Percentiles rank a stretch among this genome's conserved stretches.
Conservation (phyloP, 2,329 filamentous ascomycete species). For the Gaeumannomyces sp. region DNA sequence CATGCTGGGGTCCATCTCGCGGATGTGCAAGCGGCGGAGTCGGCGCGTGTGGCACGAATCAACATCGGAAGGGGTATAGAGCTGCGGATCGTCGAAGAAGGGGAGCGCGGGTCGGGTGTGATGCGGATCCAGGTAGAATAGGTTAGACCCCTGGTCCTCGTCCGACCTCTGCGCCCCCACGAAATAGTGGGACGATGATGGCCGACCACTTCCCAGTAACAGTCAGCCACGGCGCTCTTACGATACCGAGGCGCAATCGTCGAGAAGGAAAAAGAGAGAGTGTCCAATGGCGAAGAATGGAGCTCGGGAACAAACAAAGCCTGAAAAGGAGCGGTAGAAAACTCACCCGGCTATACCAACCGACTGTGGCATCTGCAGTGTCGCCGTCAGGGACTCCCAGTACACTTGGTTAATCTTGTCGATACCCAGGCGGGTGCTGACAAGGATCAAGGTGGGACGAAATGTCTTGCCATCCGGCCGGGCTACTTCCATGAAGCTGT, state of each 20-base stretch:
- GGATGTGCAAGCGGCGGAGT: constrained; percentile 73
- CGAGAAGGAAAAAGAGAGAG: background rate
- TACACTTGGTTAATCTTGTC: constrained; percentile 93
- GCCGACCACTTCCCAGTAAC: constrained; percentile 61
- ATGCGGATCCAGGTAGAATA: constrained; percentile 96
- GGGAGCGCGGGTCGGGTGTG: constrained; percentile 71
- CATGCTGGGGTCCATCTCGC: constrained; percentile 98
- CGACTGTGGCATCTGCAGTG: constrained; percentile 84
- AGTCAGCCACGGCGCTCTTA: constrained; percentile 9
- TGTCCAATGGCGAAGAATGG: background rate
- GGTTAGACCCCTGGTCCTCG: constrained; percentile 52
- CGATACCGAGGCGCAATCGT: background rate
- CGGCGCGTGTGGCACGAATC: constrained; percentile 82
- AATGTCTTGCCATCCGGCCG: constrained; percentile 60
- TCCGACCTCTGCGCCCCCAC: constrained; percentile 39
- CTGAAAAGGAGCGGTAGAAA: background rate
- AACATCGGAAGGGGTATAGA: constrained; percentile 67
- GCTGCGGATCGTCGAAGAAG: constrained; percentile 47
- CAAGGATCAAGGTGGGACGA: constrained; percentile 78
- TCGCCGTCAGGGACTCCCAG: constrained; percentile 83
- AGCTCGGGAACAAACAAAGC: too few relatives aligned
- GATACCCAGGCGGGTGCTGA: constrained; percentile 85
- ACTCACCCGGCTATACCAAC: constrained; percentile 88
- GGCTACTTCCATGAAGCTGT: constrained; percentile 75
- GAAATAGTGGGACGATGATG: constrained; percentile 73